Base-by-base conservation (phyloP, 306 rosid species). In the Hippophae rhamnoides region DNA sequence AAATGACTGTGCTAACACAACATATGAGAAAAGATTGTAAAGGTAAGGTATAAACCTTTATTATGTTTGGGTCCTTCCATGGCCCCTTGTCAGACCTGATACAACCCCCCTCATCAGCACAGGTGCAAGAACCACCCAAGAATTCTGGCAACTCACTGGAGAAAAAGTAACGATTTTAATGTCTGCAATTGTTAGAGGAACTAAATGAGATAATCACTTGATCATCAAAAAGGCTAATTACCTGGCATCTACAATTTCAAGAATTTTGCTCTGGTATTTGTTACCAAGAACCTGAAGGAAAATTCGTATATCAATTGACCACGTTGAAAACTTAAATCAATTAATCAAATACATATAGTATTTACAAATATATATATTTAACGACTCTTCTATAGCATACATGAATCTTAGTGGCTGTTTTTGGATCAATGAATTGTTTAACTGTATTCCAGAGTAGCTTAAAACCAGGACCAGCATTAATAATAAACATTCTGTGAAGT, bases 391-490 rank as follows among this genome's bases (percentile, higher is more conserved):
- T 74, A 11, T 63, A 61, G 72, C 95, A 41, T 78, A 87, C 97
- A 82, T 90, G 84, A 77, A 90, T 89, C 79, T 89, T 89, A 43
- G 86, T 61, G 54, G 89, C 76, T 48, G 97, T 84, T 72, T 62
- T 78, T 63, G 97, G 93, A 73, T 89, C 97, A 62, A 89, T 81
- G 81, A 89, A 86, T 43, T 92, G 60, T 75, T 76, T 89, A 60
- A 86, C 76, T 5, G 95, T 81, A 77, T 70, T 76, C 97, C 95
- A 89, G 7, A 89, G 84, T 57, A 89, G 66, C 89, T 85, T 82
- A 69, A 89, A 89, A 74, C 94, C 94, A 51, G 89, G 82, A 54
- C 97, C 94, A 74, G 95, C 97, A 55, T 90, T 90, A 61, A 90
- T 84, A 74, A 87, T 85, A 75, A 81, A 82, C 97, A 89, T 82